Evolutionary conservation across 2,329 filamentous ascomycete species (phyloP).

Genomic region (Trichoderma oligosporum): DNA sequence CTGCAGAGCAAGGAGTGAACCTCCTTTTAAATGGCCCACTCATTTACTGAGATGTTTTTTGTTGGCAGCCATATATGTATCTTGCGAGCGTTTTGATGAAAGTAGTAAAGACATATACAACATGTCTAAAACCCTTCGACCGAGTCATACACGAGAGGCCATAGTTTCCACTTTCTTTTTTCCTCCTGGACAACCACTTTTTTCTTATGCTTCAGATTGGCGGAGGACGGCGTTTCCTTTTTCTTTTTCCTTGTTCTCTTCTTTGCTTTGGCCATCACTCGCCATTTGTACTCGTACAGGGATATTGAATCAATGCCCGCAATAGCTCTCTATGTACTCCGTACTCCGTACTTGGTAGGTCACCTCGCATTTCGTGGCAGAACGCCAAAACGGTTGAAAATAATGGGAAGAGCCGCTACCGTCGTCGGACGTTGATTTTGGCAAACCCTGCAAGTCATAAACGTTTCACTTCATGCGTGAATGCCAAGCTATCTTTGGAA

Average conservation of each 20-base stretch:
- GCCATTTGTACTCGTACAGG: not conserved
- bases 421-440: too few relatives aligned
- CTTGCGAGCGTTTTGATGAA: not conserved
- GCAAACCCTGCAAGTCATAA: not conserved
- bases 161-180: too few relatives aligned
- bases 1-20: too few relatives aligned
- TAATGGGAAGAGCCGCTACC: not conserved
- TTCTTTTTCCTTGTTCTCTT: not conserved
- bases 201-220: constrained; percentile 28
- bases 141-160: too few relatives aligned
- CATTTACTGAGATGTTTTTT: too few relatives aligned
- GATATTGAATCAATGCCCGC: too few relatives aligned
- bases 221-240: constrained; percentile 15
- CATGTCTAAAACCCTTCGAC: not conserved
- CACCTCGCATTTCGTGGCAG: not conserved
- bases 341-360: too few relatives aligned
- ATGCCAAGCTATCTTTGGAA: too few relatives aligned
- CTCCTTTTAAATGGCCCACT: too few relatives aligned
- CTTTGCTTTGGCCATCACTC: not conserved
- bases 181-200: too few relatives aligned
- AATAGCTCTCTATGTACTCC: not conserved
- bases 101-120: not conserved
- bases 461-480: too few relatives aligned
- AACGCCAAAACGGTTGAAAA: not conserved
- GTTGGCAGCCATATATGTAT: too few relatives aligned